phyloP scores from a whole-genome alignment of 345 rosid species.

The Crucihimalaya himalaica region DNA sequence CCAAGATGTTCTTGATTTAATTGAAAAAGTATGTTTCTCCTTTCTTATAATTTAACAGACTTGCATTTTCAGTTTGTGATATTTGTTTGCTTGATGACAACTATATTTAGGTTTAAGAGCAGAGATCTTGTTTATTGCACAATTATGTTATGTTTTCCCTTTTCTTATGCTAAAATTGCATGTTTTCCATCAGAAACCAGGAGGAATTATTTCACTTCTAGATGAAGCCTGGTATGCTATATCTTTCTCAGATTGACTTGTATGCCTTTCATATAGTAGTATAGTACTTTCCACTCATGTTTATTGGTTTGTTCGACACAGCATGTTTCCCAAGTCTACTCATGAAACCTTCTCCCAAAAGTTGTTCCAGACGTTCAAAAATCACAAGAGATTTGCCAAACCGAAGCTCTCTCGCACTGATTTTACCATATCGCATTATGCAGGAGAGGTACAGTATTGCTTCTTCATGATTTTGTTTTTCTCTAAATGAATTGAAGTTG shows the following conservation, averaged over 20 bases:
- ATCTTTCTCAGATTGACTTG: conserved; percentile 27
- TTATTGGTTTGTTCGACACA: conserved; percentile 46
- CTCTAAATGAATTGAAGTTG: conserved; percentile 2
- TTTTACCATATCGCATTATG: conserved; percentile 87
- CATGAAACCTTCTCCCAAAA: conserved; percentile 92
- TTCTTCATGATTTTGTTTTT: conserved; percentile 5
- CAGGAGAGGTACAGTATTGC: conserved; percentile 71
- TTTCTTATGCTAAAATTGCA: conserved; percentile 26
- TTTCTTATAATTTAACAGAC: conserved; percentile 1
- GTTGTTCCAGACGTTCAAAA: conserved; percentile 85
- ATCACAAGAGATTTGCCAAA: conserved; percentile 72
- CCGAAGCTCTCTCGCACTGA: conserved; percentile 95
- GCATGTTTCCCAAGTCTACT: conserved; percentile 93
- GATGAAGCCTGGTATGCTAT: conserved; percentile 91
- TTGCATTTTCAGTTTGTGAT: conserved; percentile 23
- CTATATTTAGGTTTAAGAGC: conserved; percentile 6
- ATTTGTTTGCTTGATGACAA: conserved; percentile 11
- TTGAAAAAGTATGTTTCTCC: conserved; percentile 61
- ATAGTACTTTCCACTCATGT: conserved; percentile 33
- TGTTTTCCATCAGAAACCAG: conserved; percentile 71
- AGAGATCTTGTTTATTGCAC: conserved; percentile 15
- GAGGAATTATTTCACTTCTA: conserved; percentile 86
- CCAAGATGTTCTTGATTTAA: conserved; percentile 84
- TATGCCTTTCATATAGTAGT: conserved; percentile 43
- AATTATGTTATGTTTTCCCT: conserved; percentile 15